Conservation (phyloP, 495 filamentous ascomycete species). For the Aspergillus sclerotioniger region DNA sequence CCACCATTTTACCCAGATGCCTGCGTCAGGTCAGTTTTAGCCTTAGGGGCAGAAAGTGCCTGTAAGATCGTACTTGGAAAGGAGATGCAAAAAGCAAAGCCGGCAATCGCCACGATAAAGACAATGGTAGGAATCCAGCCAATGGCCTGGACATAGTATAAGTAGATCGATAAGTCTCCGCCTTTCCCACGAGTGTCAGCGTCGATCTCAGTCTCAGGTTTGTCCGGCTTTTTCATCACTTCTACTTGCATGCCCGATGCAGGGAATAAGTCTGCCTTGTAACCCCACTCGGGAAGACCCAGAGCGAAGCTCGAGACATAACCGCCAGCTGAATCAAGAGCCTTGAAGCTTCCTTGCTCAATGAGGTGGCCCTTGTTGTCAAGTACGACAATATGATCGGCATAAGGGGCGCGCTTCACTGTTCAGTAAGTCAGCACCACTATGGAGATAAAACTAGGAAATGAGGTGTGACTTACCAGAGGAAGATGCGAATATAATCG, state of each 20-base stretch:
- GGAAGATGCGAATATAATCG: constrained; percentile 53
- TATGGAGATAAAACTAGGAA: neutral
- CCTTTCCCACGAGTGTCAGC: constrained; percentile 34
- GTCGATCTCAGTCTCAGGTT: constrained; percentile 19
- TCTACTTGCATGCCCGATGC: neutral
- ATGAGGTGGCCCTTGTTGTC: constrained; percentile 39
- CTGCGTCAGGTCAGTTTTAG: constrained; percentile 22
- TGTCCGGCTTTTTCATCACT: constrained; percentile 24
- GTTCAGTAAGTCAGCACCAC: constrained; percentile 3
- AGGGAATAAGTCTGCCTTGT: constrained; percentile 21
- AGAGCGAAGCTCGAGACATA: constrained; percentile 51
- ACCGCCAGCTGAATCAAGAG: constrained; percentile 43
- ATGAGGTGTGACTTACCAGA: constrained; percentile 26
- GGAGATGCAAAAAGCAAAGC: constrained; percentile 46
- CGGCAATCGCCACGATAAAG: constrained; percentile 41
- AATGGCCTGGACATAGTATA: constrained; percentile 56
- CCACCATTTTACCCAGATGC: constrained; percentile 58
- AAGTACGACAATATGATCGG: constrained; percentile 54
- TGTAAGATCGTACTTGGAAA: constrained; percentile 39
- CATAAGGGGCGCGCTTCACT: constrained; percentile 48
- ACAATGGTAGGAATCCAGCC: constrained; percentile 46
- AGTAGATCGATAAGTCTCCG: constrained; percentile 56
- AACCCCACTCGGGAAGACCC: constrained; percentile 29
- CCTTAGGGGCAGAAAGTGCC: neutral
- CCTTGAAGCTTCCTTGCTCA: constrained; percentile 53